Conservation (phyloP, 164 flowering plant species). For the Vitis riparia region DNA sequence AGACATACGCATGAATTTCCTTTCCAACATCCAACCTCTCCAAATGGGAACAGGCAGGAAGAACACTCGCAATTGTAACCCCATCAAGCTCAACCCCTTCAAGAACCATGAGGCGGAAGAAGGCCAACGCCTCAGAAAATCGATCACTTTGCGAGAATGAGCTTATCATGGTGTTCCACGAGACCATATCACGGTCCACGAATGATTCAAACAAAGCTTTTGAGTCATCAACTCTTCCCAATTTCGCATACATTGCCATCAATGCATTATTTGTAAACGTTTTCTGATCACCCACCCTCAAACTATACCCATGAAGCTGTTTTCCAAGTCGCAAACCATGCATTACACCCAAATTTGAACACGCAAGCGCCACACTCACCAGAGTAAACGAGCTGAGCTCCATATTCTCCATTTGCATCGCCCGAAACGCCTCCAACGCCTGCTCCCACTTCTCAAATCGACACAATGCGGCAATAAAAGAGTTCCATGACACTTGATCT, state of each 20-base stretch:
- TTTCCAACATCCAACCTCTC: slow-evolving; percentile 55
- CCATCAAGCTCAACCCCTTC: slow-evolving; percentile 63
- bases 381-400: slow-evolving; percentile 66
- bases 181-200: slow-evolving; percentile 53
- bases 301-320: slow-evolving; percentile 61
- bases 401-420: slow-evolving; percentile 39
- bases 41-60: slow-evolving; percentile 78
- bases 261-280: slow-evolving; percentile 62
- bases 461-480: slow-evolving; percentile 57
- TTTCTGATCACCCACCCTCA: slow-evolving; percentile 40
- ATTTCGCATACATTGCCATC: slow-evolving; percentile 77
- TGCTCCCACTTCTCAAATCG: slow-evolving; percentile 58
- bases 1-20: slow-evolving; percentile 69
- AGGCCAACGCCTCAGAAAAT: slow-evolving; percentile 54
- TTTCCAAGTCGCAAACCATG: slow-evolving; percentile 60
- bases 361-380: slow-evolving; percentile 61
- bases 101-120: slow-evolving; percentile 44
- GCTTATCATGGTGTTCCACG: slow-evolving; percentile 83
- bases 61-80: slow-evolving; percentile 68
- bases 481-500: slow-evolving; percentile 85
- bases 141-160: slow-evolving; percentile 52
- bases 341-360: slow-evolving; percentile 37
- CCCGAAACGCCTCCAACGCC: slow-evolving; percentile 51
- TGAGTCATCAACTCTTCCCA: slow-evolving; percentile 52
- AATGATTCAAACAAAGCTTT: slow-evolving; percentile 43